Evolutionary conservation across 345 rosid genomes (phyloP).

Genomic region (Salix caprea): DNA sequence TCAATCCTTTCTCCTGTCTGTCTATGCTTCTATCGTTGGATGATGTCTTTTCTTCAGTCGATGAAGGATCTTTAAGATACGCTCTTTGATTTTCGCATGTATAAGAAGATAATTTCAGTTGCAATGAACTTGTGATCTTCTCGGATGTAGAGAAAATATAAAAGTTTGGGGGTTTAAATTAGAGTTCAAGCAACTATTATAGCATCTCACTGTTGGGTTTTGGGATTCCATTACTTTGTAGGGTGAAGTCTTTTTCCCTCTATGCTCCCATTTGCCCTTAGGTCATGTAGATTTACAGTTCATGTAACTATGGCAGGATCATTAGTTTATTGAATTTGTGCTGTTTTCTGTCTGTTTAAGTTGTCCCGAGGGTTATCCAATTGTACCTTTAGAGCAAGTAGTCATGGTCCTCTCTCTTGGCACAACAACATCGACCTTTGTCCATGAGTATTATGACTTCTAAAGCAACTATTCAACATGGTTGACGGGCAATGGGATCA

Average conservation of each 20-base stretch:
- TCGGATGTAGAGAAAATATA: neutral
- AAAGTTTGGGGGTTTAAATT: neutral
- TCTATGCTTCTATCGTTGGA: neutral
- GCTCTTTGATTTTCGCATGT: too few relatives aligned
- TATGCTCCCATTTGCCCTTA: too few relatives aligned
- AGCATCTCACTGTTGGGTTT: neutral
- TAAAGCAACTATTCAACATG: too few relatives aligned
- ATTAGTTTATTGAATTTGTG: neutral
- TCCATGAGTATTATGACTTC: too few relatives aligned
- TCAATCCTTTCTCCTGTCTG: neutral
- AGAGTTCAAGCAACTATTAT: neutral
- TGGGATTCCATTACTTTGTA: too few relatives aligned
- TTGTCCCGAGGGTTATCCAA: neutral
- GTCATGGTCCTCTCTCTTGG: too few relatives aligned
- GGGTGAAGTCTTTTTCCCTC: too few relatives aligned
- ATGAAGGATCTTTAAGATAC: too few relatives aligned
- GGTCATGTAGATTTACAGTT: too few relatives aligned
- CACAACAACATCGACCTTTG: too few relatives aligned
- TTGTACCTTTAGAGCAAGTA: too few relatives aligned
- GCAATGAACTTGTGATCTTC: neutral
- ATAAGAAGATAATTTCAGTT: neutral
- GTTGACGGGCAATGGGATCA: too few relatives aligned
- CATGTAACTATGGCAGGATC: neutral
- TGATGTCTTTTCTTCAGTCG: neutral
- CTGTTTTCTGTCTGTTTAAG: neutral